phyloP scores from a whole-genome alignment of 2,329 filamentous ascomycete genomes.

The Diatrype stigma region DNA sequence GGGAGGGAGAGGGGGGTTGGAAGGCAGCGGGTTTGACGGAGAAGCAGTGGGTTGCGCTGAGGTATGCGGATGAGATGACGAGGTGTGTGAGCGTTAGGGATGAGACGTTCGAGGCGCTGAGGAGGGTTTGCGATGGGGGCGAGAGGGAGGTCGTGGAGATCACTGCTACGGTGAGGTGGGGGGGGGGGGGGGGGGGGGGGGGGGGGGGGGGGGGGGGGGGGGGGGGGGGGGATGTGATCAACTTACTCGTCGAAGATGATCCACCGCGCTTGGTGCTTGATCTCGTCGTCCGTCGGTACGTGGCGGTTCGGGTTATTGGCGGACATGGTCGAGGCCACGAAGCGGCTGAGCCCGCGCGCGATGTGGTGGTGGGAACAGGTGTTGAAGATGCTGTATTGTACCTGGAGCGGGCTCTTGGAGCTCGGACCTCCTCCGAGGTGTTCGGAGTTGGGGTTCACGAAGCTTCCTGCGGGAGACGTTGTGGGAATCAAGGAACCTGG shows the following conservation, averaged over 20 bases:
- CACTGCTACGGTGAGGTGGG: constrained; percentile 67
- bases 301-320: constrained; percentile 57
- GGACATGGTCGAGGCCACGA: constrained; percentile 50
- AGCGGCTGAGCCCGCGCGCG: constrained; percentile 49
- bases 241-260: constrained; percentile 59
- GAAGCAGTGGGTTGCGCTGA: constrained; percentile 63
- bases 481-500: background rate
- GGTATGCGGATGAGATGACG: constrained; percentile 83
- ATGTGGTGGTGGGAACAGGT: constrained; percentile 57
- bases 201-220: no score
- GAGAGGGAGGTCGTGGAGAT: constrained; percentile 77
- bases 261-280: constrained; percentile 62
- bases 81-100: constrained; percentile 65
- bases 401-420: constrained; percentile 15
- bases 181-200: constrained; percentile 65
- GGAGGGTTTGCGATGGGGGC: constrained; percentile 54
- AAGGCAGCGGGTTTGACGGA: constrained; percentile 39
- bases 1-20: constrained; percentile 22
- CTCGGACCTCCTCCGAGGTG: background rate
- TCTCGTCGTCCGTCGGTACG: constrained; percentile 55
- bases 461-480: background rate
- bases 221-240: no score
- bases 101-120: constrained; percentile 61
- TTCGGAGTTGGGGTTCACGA: constrained; percentile 6
- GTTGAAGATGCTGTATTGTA: constrained; percentile 46